These are phyloP conservation scores for Camellia oleifera DNA, from an alignment of 179 eudicot genomes.

Conservation along the genomic window DNA sequence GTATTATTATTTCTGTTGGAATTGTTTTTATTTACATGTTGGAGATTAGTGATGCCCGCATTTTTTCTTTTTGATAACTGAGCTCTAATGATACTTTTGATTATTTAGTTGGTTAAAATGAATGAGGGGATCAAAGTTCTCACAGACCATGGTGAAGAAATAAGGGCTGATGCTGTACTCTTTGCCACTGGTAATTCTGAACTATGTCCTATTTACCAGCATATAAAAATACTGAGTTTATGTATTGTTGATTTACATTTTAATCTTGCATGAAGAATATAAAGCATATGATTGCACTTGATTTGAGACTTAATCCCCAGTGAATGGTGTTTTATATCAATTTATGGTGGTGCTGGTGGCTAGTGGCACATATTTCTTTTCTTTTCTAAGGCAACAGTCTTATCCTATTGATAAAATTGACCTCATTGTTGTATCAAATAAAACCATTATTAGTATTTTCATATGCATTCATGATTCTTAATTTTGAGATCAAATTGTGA, in stretches of 20 bases:
- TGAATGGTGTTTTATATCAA: neutral
- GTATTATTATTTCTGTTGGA: constrained; percentile 29
- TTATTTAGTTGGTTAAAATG: constrained; percentile 66
- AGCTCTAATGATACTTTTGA: neutral
- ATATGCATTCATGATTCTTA: neutral
- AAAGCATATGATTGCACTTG: neutral
- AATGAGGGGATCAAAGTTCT: constrained; percentile 73
- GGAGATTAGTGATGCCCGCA: too few relatives aligned
- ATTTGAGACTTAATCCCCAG: neutral
- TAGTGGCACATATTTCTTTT: neutral
- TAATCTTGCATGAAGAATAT: neutral
- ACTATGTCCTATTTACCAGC: neutral
- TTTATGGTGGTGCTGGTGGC: neutral
- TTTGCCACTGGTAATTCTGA: constrained; percentile 80
- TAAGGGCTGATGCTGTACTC: constrained; percentile 87
- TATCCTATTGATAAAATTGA: neutral
- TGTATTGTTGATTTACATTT: neutral
- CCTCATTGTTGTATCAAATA: too few relatives aligned
- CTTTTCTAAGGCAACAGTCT: neutral
- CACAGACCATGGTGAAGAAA: constrained; percentile 92
- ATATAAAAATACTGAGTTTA: neutral
- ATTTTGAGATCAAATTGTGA: neutral
- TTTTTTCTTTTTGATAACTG: neutral
- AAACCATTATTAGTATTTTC: neutral
- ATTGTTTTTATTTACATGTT: neutral